Percentiles rank a stretch among this genome's conserved stretches.
phyloP scores from a whole-genome alignment of 257 asterid species.

The Cynanchum wilfordii region DNA sequence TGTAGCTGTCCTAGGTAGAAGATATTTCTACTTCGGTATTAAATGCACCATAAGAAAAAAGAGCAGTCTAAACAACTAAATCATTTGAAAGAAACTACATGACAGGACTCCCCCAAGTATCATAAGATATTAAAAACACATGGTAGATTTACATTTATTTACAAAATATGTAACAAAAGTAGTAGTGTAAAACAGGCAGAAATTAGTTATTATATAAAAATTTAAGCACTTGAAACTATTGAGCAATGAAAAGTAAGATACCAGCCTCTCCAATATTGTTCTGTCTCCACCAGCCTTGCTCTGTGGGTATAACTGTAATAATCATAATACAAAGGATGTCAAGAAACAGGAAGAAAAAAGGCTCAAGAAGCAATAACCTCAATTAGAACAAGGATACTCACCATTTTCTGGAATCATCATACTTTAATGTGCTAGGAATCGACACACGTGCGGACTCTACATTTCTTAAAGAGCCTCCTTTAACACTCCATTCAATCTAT shows the following conservation, averaged over 20 bases:
- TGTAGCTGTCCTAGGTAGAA: background rate
- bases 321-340: background rate
- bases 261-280: constrained; percentile 97
- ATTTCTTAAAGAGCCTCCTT: constrained; percentile 86
- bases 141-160: background rate
- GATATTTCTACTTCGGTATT: background rate
- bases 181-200: background rate
- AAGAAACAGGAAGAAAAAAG: constrained; percentile 1
- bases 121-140: background rate
- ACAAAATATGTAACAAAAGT: background rate
- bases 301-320: constrained; percentile 66
- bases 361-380: background rate
- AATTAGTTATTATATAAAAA: background rate
- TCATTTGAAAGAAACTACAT: background rate
- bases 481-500: constrained; percentile 95
- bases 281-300: constrained; percentile 84
- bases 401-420: constrained; percentile 83
- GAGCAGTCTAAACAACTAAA: background rate
- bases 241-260: constrained; percentile 27
- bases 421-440: constrained; percentile 75
- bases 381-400: constrained; percentile 29
- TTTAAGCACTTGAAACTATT: background rate
- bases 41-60: background rate
- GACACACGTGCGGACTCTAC: constrained; percentile 87
- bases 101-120: background rate